Evolutionary conservation across 2,329 filamentous ascomycete genomes (phyloP).

Genomic region (Colletotrichum sp.): DNA sequence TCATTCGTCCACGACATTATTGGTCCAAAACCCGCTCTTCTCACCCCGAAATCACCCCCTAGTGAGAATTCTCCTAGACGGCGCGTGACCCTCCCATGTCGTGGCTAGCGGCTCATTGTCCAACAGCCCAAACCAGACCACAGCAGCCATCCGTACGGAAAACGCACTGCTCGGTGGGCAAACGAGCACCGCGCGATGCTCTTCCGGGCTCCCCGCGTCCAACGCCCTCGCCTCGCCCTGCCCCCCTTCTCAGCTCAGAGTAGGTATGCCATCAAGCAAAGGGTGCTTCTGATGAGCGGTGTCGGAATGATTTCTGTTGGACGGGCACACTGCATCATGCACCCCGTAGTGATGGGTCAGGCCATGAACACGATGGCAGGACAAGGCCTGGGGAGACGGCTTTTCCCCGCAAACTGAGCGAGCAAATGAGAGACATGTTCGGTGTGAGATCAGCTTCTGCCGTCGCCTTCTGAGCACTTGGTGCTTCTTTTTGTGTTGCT

Average conservation of each 20-base stretch:
- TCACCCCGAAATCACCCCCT: not conserved
- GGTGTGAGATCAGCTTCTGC: not conserved
- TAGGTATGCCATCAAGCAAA: not conserved
- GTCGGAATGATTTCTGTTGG: conserved; percentile 3
- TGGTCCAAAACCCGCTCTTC: not conserved
- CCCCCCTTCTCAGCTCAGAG: not conserved
- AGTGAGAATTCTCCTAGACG: not conserved
- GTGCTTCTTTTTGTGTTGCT: not conserved
- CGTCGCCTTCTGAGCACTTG: not conserved
- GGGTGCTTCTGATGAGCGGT: not conserved
- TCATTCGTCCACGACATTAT: not conserved
- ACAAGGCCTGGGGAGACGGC: not conserved
- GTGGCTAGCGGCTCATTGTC: not conserved
- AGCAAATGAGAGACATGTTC: not conserved
- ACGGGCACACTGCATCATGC: conserved; percentile 3
- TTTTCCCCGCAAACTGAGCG: not conserved
- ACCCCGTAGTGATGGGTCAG: conserved; percentile 3
- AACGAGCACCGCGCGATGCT: not conserved
- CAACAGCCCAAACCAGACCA: not conserved
- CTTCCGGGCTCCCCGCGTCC: not conserved
- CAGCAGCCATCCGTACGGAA: not conserved
- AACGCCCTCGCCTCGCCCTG: not conserved
- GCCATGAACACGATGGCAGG: not conserved
- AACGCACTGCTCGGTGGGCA: not conserved
- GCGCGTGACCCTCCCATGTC: conserved; percentile 14